These are phyloP conservation scores for Naganishia randhawae DNA, from an alignment of 768 basidiomycete species.

Conservation along the genomic window DNA sequence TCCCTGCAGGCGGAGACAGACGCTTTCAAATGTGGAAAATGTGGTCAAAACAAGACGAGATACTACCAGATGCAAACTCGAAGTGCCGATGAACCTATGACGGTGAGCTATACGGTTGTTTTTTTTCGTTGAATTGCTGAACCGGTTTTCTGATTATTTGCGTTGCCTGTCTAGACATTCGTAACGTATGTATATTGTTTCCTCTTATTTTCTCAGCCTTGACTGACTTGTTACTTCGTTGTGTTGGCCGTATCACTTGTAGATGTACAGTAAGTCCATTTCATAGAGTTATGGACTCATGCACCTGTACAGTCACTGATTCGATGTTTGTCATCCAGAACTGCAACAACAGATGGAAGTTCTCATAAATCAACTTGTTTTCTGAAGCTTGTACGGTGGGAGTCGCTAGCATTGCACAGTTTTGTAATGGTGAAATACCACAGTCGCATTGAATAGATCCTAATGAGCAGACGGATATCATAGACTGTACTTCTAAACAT, in stretches of 20 bases:
- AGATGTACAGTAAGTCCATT: slow-evolving; percentile 19
- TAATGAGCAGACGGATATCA: not conserved
- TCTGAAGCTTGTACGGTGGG: not conserved
- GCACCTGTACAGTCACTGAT: not conserved
- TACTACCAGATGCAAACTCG: slow-evolving; percentile 96
- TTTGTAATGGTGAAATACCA: slow-evolving; percentile 23
- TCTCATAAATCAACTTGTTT: slow-evolving; percentile 12
- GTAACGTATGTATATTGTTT: slow-evolving; percentile 20
- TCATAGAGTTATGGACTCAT: not conserved
- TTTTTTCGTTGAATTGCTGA: not conserved
- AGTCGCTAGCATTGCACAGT: not conserved
- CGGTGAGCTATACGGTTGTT: slow-evolving; percentile 41
- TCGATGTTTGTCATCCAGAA: not conserved
- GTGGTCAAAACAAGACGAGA: slow-evolving; percentile 74
- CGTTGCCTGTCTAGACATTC: slow-evolving; percentile 18
- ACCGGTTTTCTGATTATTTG: not conserved
- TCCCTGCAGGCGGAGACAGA: slow-evolving; percentile 79
- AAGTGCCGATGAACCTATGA: slow-evolving; percentile 98
- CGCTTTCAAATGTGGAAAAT: slow-evolving; percentile 92
- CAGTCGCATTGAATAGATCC: not conserved
- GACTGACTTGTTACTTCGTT: slow-evolving; percentile 5
- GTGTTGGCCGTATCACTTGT: not conserved
- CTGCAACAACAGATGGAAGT: slow-evolving; percentile 30
- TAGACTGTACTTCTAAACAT: not conserved
- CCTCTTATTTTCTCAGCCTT: no score